phyloP scores from a whole-genome alignment of 208 protist species.

The Phytomonas sp. region DNA sequence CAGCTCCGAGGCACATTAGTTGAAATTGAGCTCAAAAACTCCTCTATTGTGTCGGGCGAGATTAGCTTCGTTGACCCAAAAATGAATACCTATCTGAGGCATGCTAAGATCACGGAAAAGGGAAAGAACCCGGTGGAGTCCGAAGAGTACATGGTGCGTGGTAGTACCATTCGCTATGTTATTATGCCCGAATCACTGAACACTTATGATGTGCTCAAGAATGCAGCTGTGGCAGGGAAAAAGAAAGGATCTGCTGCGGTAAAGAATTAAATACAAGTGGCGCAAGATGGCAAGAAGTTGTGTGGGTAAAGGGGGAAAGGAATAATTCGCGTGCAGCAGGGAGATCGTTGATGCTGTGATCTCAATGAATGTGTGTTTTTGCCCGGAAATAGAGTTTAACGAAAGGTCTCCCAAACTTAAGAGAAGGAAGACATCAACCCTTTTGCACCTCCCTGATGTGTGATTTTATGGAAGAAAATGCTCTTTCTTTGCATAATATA shows the following conservation, averaged over 20 bases:
- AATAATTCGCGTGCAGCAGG: not conserved
- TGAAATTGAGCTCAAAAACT: constrained; percentile 99
- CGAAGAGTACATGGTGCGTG: constrained; percentile 95
- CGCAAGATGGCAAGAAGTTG: constrained; percentile 5
- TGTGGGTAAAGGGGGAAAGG: not conserved
- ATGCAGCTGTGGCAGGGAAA: constrained; percentile 20
- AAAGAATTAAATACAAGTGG: not conserved
- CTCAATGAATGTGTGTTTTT: not conserved
- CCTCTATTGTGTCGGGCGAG: constrained; percentile 91
- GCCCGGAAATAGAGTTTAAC: not conserved
- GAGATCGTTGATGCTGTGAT: not conserved
- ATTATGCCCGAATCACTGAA: constrained; percentile 95
- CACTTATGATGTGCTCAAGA: constrained; percentile 91
- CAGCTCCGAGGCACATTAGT: constrained; percentile 96
- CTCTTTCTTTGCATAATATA: not conserved
- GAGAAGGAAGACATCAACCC: not conserved
- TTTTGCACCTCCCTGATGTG: not conserved
- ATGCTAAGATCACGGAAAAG: constrained; percentile 97
- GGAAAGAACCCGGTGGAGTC: constrained; percentile 91
- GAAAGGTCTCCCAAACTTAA: not conserved
- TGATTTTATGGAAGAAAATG: not conserved
- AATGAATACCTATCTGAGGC: constrained; percentile 99
- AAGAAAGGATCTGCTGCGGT: not conserved
- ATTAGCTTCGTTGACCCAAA: constrained; percentile 73
- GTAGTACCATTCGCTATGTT: constrained; percentile 96